Evolutionary conservation across 2,329 filamentous ascomycete genomes (phyloP).

Genomic region (Trichoderma asperellum): DNA sequence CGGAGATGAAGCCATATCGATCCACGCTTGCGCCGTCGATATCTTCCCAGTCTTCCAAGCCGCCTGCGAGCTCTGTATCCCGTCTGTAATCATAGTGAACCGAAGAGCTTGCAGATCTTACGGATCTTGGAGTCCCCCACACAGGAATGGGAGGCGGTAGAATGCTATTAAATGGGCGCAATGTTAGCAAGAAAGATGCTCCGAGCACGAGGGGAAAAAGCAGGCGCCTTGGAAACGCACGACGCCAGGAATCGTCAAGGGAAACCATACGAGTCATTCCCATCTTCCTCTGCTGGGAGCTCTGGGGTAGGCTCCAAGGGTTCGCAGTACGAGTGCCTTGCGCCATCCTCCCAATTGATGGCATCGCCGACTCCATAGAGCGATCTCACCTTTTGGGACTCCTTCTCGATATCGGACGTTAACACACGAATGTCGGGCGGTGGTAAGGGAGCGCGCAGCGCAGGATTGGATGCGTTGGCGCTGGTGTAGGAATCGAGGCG

Average conservation of each 20-base stretch:
- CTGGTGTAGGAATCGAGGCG: conserved; percentile 20
- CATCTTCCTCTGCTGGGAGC: conserved; percentile 56
- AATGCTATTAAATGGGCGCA: conserved; percentile 34
- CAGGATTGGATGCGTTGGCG: not conserved
- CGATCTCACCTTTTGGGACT: conserved; percentile 70
- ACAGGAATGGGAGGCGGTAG: conserved; percentile 38
- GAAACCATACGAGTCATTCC: conserved; percentile 62
- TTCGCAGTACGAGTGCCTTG: conserved; percentile 52
- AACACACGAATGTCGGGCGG: conserved; percentile 58
- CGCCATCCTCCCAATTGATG: conserved; percentile 58
- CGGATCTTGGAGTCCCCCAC: conserved; percentile 45
- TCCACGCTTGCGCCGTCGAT: conserved; percentile 65
- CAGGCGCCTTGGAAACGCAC: conserved; percentile 16
- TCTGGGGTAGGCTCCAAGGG: conserved; percentile 55
- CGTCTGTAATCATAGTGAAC: conserved; percentile 47
- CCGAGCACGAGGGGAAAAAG: not conserved
- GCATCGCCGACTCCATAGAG: conserved; percentile 63
- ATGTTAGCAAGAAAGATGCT: conserved; percentile 37
- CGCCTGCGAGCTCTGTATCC: conserved; percentile 58
- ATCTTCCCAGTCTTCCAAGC: conserved; percentile 70
- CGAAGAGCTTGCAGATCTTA: conserved; percentile 50
- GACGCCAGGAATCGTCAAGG: conserved; percentile 41
- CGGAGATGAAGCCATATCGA: conserved; percentile 68
- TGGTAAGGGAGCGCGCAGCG: conserved; percentile 29
- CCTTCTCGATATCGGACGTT: conserved; percentile 60